Evolutionary conservation across 345 rosid genomes (phyloP).

Genomic region (Eucalyptus globulus): DNA sequence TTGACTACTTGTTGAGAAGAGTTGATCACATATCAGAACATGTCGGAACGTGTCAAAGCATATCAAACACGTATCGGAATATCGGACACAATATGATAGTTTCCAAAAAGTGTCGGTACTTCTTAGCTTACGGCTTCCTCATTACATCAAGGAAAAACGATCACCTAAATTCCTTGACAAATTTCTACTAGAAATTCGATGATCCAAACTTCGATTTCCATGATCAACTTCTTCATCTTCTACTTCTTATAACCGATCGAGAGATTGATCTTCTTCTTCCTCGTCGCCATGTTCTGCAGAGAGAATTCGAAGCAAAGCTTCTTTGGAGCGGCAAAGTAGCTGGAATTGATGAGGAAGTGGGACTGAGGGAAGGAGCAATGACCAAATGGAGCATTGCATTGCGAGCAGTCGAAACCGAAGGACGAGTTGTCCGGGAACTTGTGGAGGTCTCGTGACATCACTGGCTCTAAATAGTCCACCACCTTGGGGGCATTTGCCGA

Average conservation of each 20-base stretch:
- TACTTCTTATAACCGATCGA: neutral
- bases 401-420: slow-evolving; percentile 45
- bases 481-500: too few relatives aligned
- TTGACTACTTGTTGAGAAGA: too few relatives aligned
- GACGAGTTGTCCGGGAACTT: slow-evolving; percentile 72
- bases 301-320: neutral
- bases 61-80: too few relatives aligned
- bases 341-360: slow-evolving; percentile 25
- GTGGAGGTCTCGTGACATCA: neutral
- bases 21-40: accelerated
- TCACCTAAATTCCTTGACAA: too few relatives aligned
- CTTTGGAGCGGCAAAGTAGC: slow-evolving; percentile 7
- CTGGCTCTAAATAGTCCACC: too few relatives aligned
- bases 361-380: slow-evolving; percentile 54
- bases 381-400: slow-evolving; percentile 71
- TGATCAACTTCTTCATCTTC: neutral
- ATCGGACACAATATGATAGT: accelerated
- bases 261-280: slow-evolving; percentile 1
- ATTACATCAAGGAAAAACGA: too few relatives aligned
- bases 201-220: neutral
- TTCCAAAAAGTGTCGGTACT: too few relatives aligned
- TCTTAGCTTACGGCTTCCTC: too few relatives aligned
- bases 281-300: neutral
- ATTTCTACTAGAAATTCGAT: neutral
- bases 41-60: too few relatives aligned